Evolutionary conservation across 495 filamentous ascomycete genomes (phyloP), one percentile per base, ranked within the genome.

Genomic region (Thermothielavioides terrestris): DNA sequence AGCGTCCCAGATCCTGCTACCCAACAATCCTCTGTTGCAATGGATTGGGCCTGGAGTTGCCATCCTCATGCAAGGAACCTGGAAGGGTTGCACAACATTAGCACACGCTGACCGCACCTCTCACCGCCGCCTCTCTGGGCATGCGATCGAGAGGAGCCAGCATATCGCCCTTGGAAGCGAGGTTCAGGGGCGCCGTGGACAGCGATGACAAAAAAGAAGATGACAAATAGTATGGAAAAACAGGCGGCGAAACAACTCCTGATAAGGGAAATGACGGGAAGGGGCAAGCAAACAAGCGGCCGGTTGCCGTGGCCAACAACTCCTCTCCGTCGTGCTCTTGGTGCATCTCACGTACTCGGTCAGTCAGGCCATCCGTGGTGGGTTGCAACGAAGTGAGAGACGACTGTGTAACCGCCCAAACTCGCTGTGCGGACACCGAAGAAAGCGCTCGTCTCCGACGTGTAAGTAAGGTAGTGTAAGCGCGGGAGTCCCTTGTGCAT

Each of bases 371-470:
- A 4, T 15, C 4, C 1, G 26, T 41, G 46, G 46, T 23, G 46
- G 46, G 46, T 49, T 40, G 25, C 28, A 49, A 26, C 37, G 25
- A 41, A 34, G 46, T 9, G 46, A 34, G 44, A n/a, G 17, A 41
- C 41, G 37, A 41, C 46, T 31, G 46, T 32, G 44, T 46, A 36
- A 23, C 32, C 32, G 44, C 44, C 30, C 10, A 27, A n/a, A 37
- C 21, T 37, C 7, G 30, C 22, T 18, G 27, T 28, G 44, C 31
- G 6, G 7, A 9, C 31, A 12, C 6, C n/a, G n/a, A 34, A 10
- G 12, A 34, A n/a, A 12, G 12, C 31, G 31, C 31, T 34, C 14
- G 31, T n/a, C 12, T 18, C 34, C 2, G n/a, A n/a, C n/a, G n/a
- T n/a, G n/a, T n/a, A n/a, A n/a, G n/a, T n/a, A n/a, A n/a, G n/a